These are phyloP conservation scores for Aciculoconidium aculeatum DNA, from an alignment of 805 yeast genomes.

Conservation along the genomic window DNA sequence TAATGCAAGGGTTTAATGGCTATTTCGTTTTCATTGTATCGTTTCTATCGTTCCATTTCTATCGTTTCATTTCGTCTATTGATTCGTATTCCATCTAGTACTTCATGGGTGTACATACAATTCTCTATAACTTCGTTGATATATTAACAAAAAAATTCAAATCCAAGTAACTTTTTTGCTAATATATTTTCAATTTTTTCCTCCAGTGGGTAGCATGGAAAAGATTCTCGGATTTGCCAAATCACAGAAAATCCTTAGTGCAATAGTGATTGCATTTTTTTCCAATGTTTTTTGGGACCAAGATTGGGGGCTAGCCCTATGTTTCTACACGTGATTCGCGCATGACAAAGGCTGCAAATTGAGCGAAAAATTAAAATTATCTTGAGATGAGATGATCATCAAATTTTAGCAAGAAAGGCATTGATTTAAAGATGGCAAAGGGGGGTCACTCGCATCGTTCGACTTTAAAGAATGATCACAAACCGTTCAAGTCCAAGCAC, in stretches of 20 bases:
- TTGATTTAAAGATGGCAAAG: constrained; percentile 40
- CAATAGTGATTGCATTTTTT: constrained; percentile 2
- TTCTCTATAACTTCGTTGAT: constrained; percentile 15
- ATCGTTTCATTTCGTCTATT: too few species aligned
- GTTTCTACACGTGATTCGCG: constrained; percentile 3
- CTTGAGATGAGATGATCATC: too few species aligned
- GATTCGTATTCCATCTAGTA: neutral
- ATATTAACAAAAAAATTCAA: constrained; percentile 8
- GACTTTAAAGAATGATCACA: constrained; percentile 77
- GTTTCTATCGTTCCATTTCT: too few species aligned
- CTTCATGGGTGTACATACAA: constrained; percentile 10
- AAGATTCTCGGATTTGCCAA: too few species aligned
- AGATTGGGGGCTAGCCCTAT: constrained; percentile 8
- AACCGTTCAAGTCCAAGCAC: constrained; percentile 88
- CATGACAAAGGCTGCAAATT: constrained; percentile 3
- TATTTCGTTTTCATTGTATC: too few species aligned
- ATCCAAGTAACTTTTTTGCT: too few species aligned
- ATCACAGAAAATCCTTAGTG: too few species aligned
- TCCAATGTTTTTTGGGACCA: constrained; percentile 1
- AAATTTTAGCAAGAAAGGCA: too few species aligned
- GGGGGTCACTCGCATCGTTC: constrained; percentile 78
- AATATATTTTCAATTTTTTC: constrained; percentile 5
- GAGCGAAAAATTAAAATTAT: constrained; percentile 3
- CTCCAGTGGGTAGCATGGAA: neutral
- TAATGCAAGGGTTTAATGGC: too few species aligned